These are phyloP conservation scores for Xylariaceae sp. DNA, from an alignment of 2,329 filamentous ascomycete genomes.

Conservation along the genomic window DNA sequence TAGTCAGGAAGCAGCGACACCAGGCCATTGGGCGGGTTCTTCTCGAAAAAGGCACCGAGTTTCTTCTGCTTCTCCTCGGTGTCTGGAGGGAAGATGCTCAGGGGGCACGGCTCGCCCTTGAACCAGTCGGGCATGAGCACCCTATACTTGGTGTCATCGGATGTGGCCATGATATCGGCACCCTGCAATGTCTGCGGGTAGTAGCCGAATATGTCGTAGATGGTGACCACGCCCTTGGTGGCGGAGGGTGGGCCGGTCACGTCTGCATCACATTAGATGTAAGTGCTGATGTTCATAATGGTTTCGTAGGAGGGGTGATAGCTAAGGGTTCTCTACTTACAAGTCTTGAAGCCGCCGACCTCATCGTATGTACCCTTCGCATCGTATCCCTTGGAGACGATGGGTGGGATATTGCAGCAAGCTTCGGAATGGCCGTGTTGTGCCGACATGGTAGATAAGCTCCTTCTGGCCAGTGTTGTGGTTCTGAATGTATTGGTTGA, in stretches of 20 bases:
- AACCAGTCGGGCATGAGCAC: constrained; percentile 95
- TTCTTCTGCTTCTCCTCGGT: constrained; percentile 60
- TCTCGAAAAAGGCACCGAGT: constrained; percentile 55
- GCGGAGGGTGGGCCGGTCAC: constrained; percentile 44
- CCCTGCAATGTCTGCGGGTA: constrained; percentile 67
- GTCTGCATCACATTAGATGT: constrained; percentile 33
- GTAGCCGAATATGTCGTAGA: constrained; percentile 71
- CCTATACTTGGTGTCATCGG: constrained; percentile 63
- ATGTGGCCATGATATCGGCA: constrained; percentile 60
- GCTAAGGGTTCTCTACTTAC: too few relatives aligned
- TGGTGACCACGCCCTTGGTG: constrained; percentile 56
- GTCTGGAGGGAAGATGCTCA: constrained; percentile 59
- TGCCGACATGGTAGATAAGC: constrained; percentile 50
- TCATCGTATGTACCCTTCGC: constrained; percentile 54
- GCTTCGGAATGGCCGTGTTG: constrained; percentile 50
- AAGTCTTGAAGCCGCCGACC: constrained; percentile 53
- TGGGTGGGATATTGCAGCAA: constrained; percentile 57
- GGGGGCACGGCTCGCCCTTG: constrained; percentile 62
- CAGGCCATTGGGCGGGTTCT: constrained; percentile 44
- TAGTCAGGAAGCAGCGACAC: constrained; percentile 51
- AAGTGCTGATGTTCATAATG: constrained; percentile 1
- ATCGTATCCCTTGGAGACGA: constrained; percentile 52
- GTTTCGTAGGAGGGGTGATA: background rate
- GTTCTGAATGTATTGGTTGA: constrained; percentile 10
- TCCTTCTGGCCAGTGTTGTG: constrained; percentile 27